Percentiles rank a stretch among this genome's conserved stretches.
Conservation (phyloP, 352 stramenopile genomes). For the Globisporangium heterothallicum region DNA sequence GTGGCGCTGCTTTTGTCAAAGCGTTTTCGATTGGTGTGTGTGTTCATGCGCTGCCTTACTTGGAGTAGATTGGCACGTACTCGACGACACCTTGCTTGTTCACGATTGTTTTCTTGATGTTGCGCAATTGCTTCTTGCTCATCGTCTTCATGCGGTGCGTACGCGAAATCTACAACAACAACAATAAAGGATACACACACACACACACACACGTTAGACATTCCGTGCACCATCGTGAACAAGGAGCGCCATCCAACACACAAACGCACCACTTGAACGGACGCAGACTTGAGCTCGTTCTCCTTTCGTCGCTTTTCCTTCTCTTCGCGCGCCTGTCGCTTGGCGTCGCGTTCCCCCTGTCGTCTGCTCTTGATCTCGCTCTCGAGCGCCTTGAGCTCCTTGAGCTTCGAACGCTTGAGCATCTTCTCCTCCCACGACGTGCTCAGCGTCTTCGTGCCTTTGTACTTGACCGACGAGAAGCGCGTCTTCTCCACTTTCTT, state of each 20-base stretch:
- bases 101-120: constrained; percentile 89
- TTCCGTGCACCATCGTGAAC: background rate
- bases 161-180: constrained; percentile 57
- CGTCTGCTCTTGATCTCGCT: constrained; percentile 70
- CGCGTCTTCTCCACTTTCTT: constrained; percentile 81
- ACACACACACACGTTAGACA: constrained; percentile 1
- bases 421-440: constrained; percentile 87
- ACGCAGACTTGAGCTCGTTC: constrained; percentile 88
- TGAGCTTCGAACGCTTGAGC: constrained; percentile 63
- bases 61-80: constrained; percentile 84
- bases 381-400: constrained; percentile 84
- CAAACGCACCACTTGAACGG: constrained; percentile 77
- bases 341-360: constrained; percentile 68
- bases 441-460: constrained; percentile 77
- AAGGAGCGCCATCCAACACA: constrained; percentile 1
- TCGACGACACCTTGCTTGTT: constrained; percentile 90
- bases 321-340: constrained; percentile 75
- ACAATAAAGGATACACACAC: constrained; percentile 6
- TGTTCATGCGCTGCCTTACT: constrained; percentile 25
- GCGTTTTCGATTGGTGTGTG: background rate
- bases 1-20: too few species aligned
- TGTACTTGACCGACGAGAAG: constrained; percentile 69
- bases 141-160: constrained; percentile 88
- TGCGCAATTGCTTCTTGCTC: constrained; percentile 91
- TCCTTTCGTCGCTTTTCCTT: constrained; percentile 84